phyloP scores from a whole-genome alignment of 1,284 basidiomycete species.

The Amylostereum areolatum region DNA sequence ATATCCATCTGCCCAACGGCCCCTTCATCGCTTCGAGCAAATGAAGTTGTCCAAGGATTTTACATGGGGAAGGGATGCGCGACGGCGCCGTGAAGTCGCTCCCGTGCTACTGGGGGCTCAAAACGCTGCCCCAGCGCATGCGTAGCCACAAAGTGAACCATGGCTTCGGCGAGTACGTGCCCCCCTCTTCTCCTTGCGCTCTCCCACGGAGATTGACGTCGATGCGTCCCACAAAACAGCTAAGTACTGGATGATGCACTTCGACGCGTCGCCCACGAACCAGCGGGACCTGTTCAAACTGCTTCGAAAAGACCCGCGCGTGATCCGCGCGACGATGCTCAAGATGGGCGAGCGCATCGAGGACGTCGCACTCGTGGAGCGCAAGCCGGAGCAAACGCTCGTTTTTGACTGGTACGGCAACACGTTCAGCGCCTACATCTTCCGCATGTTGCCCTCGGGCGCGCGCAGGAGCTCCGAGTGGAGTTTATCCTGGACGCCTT shows the following conservation, averaged over 20 bases:
- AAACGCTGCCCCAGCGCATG: slow-evolving; percentile 73
- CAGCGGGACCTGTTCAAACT: slow-evolving; percentile 59
- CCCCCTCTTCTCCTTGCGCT: background rate
- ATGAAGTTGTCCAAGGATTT: no score
- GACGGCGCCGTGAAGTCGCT: slow-evolving; percentile 81
- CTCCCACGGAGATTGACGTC: background rate
- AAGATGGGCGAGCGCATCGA: slow-evolving; percentile 74
- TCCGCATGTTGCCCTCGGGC: slow-evolving; percentile 17
- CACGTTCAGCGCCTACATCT: slow-evolving; percentile 25
- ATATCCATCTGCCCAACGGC: no score
- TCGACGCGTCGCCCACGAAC: slow-evolving; percentile 75
- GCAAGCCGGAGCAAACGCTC: no score
- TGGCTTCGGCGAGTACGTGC: slow-evolving; percentile 71
- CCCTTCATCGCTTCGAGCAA: no score
- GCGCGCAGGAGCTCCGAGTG: slow-evolving; percentile 34
- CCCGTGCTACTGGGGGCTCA: slow-evolving; percentile 72
- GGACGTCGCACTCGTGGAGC: no score
- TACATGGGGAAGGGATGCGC: no score
- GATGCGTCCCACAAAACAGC: background rate
- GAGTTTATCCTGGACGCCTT: slow-evolving; percentile 35
- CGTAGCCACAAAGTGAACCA: slow-evolving; percentile 61
- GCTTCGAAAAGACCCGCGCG: slow-evolving; percentile 74
- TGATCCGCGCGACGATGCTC: slow-evolving; percentile 77
- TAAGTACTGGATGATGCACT: slow-evolving; percentile 88
- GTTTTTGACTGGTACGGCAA: slow-evolving; percentile 26